These are phyloP conservation scores for Grosmannia penicillata DNA, from an alignment of 2,329 filamentous ascomycete genomes.

Conservation along the genomic window DNA sequence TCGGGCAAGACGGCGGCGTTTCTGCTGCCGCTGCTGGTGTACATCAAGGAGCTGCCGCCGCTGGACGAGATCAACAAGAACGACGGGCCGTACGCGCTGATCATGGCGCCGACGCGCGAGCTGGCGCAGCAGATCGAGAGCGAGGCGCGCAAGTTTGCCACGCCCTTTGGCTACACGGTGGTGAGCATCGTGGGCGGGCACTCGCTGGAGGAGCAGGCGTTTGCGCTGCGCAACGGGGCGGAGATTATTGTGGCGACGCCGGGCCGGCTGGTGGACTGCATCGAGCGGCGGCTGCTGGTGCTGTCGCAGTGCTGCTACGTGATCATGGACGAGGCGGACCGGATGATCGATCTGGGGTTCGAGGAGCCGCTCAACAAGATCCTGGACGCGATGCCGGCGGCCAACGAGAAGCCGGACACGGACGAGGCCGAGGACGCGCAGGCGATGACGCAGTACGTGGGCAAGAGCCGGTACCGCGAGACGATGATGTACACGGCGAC, in stretches of 20 bases:
- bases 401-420: slow-evolving; percentile 88
- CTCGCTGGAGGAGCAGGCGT: slow-evolving; percentile 84
- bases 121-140: slow-evolving; percentile 93
- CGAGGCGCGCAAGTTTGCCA: slow-evolving; percentile 85
- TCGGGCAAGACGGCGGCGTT: slow-evolving; percentile 98
- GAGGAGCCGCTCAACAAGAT: slow-evolving; percentile 98
- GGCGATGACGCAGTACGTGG: slow-evolving; percentile 71
- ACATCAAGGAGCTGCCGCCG: slow-evolving; percentile 80
- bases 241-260: slow-evolving; percentile 99
- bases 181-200: slow-evolving; percentile 98
- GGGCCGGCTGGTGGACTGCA: slow-evolving; percentile 91
- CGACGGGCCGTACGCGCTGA: slow-evolving; percentile 93
- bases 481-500: slow-evolving; percentile 99
- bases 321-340: slow-evolving; percentile 98
- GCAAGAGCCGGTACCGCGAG: slow-evolving; percentile 73
- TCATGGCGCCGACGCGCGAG: slow-evolving; percentile 91
- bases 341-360: slow-evolving; percentile 97
- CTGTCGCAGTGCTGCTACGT: slow-evolving; percentile 95
- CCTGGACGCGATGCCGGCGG: slow-evolving; percentile 79
- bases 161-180: slow-evolving; percentile 79
- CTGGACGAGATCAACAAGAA: slow-evolving; percentile 78
- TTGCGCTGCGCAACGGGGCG: slow-evolving; percentile 76
- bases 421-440: slow-evolving; percentile 78
- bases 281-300: slow-evolving; percentile 82
- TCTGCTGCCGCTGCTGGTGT: slow-evolving; percentile 78